Evolutionary conservation across 345 rosid species (phyloP).

Genomic region (Lumnitzera littorea): DNA sequence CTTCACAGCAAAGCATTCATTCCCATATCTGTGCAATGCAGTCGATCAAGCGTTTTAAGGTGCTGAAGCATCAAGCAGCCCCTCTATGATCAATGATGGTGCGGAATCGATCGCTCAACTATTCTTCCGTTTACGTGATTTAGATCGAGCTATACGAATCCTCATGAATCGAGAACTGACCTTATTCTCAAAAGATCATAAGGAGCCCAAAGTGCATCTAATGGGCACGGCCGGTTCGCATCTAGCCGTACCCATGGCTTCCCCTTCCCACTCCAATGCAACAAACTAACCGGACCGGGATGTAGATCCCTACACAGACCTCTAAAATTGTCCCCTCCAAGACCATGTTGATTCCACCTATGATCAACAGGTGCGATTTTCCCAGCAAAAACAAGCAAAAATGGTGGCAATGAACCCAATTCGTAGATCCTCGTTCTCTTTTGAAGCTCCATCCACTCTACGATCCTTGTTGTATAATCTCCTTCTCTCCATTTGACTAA

Average conservation of each 20-base stretch:
- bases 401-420: neutral
- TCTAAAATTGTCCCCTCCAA: neutral
- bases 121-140: no score
- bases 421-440: neutral
- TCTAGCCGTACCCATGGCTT: neutral
- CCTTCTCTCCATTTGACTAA: neutral
- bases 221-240: neutral
- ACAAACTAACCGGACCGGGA: neutral
- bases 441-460: neutral
- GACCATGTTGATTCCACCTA: neutral
- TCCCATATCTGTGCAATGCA: no score
- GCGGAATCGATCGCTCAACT: no score
- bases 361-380: neutral
- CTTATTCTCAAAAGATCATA: neutral
- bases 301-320: constrained; percentile 1
- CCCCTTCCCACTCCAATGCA: constrained; percentile 1
- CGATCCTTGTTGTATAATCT: neutral
- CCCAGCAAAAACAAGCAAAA: neutral
- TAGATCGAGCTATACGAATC: no score
- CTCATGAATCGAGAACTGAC: no score
- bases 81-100: no score
- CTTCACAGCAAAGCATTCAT: no score
- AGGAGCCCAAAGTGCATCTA: neutral
- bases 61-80: no score
- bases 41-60: no score